Evolutionary conservation across 768 basidiomycete genomes (phyloP).

Genomic region (Suillus ampliporus): DNA sequence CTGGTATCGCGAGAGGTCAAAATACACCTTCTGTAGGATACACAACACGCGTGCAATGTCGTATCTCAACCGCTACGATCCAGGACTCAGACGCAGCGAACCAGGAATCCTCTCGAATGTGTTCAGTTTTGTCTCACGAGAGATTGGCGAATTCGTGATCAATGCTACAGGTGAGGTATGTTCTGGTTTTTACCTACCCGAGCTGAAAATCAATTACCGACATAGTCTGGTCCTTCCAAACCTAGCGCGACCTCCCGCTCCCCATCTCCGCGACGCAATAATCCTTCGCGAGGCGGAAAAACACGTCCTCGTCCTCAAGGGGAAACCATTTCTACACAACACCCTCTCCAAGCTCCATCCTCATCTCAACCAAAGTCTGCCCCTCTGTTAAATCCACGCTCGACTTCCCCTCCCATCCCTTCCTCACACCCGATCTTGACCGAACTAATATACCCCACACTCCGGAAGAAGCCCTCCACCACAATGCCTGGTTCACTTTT

Average conservation of each 20-base stretch:
- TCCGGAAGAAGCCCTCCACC: conserved; percentile 44
- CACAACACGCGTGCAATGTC: background rate
- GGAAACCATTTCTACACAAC: conserved; percentile 15
- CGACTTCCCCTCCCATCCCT: conserved; percentile 15
- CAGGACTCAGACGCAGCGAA: background rate
- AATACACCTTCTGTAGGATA: background rate
- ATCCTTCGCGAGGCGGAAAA: background rate
- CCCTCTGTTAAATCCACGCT: background rate
- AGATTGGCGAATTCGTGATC: conserved; percentile 72
- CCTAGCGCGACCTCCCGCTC: conserved; percentile 27
- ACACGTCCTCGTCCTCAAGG: conserved; percentile 4
- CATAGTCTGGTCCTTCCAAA: conserved; percentile 16
- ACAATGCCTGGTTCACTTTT: conserved; percentile 85
- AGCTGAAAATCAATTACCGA: conserved; percentile 21
- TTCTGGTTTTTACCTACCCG: background rate
- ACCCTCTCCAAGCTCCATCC: conserved; percentile 38
- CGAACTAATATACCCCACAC: conserved; percentile 7
- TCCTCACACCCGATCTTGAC: conserved; percentile 41
- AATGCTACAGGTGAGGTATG: conserved; percentile 55
- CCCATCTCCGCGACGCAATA: conserved; percentile 19
- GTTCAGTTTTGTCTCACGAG: conserved; percentile 70
- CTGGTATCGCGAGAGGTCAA: background rate
- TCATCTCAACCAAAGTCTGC: background rate
- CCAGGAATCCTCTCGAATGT: conserved; percentile 64
- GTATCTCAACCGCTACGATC: background rate